A percentile compares a stretch with the other conserved stretches of the same genome.
phyloP scores from a whole-genome alignment of 495 filamentous ascomycete genomes.

The Cercophora samala region DNA sequence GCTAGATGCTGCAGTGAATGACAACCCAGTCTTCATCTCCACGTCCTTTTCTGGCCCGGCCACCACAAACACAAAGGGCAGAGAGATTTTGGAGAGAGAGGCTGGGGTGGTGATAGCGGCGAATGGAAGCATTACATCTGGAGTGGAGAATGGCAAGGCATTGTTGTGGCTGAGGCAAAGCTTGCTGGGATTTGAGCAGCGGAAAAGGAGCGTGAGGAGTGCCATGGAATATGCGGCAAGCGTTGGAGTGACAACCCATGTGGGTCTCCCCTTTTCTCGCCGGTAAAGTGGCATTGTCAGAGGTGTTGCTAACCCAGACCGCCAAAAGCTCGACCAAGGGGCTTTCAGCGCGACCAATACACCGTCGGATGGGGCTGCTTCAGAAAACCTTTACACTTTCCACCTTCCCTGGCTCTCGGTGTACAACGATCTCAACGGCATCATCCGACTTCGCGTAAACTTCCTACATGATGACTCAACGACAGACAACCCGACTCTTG shows the following conservation, averaged over 20 bases:
- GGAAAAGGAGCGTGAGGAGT: background rate
- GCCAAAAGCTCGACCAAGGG: slow-evolving; percentile 29
- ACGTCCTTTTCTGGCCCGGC: background rate
- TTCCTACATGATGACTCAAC: slow-evolving; percentile 27
- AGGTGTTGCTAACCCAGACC: background rate
- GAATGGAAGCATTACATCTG: background rate
- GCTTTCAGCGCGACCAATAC: slow-evolving; percentile 25
- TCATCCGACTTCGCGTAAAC: slow-evolving; percentile 29
- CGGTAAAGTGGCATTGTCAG: too few species aligned
- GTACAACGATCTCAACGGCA: slow-evolving; percentile 16
- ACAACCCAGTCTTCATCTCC: background rate
- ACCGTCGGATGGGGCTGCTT: slow-evolving; percentile 24
- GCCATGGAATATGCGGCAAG: slow-evolving; percentile 2
- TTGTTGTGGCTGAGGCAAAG: background rate
- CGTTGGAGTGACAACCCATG: background rate
- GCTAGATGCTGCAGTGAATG: background rate
- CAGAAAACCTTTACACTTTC: slow-evolving; percentile 27
- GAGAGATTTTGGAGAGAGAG: background rate
- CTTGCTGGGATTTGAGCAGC: background rate
- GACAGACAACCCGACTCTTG: slow-evolving; percentile 10
- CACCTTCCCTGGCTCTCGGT: slow-evolving; percentile 28
- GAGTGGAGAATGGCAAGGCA: background rate
- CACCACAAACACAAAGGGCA: background rate
- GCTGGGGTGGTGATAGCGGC: background rate
- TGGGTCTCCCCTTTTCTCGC: background rate